A percentile compares a stretch with the other conserved stretches of the same genome.
These are phyloP conservation scores for Cytospora piceae DNA, from an alignment of 2,329 filamentous ascomycete species.

Conservation along the genomic window DNA sequence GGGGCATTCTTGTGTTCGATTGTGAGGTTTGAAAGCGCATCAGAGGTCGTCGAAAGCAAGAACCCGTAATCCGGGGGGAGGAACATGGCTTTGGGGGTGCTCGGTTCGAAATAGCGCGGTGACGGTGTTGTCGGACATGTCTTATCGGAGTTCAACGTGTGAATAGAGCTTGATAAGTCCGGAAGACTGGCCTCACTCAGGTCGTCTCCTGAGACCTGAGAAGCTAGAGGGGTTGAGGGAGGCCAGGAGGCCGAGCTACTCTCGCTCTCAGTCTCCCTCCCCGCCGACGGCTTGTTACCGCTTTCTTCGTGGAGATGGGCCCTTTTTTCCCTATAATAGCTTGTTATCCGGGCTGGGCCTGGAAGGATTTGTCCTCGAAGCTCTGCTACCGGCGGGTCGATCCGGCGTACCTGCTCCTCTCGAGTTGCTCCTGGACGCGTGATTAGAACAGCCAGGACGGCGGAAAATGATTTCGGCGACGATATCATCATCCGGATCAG, in stretches of 20 bases:
- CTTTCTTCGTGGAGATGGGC: not conserved
- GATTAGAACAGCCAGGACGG: not conserved
- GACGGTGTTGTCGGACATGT: conserved; percentile 28
- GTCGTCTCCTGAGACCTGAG: conserved; percentile 1
- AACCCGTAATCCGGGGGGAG: conserved; percentile 4
- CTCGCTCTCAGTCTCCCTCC: not conserved
- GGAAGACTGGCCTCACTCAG: not conserved
- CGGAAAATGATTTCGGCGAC: conserved; percentile 24
- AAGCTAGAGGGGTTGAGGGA: not conserved
- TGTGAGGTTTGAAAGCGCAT: not conserved
- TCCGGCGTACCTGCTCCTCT: not conserved
- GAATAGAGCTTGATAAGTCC: conserved; percentile 1
- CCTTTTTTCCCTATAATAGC: not conserved
- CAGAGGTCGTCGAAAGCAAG: conserved; percentile 1
- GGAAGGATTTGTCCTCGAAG: not conserved
- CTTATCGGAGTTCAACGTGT: conserved; percentile 19
- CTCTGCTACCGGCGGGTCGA: not conserved
- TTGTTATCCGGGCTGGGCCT: not conserved
- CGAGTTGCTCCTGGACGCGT: not conserved
- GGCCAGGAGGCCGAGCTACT: not conserved
- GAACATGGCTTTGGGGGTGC: conserved; percentile 39
- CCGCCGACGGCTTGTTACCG: not conserved
- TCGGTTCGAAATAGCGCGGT: conserved; percentile 36
- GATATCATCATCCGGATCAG: conserved; percentile 22
- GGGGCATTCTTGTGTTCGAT: not conserved